Evolutionary conservation across 768 basidiomycete species (phyloP), one percentile per base, ranked within the genome.

Genomic region (Exidia glandulosa): DNA sequence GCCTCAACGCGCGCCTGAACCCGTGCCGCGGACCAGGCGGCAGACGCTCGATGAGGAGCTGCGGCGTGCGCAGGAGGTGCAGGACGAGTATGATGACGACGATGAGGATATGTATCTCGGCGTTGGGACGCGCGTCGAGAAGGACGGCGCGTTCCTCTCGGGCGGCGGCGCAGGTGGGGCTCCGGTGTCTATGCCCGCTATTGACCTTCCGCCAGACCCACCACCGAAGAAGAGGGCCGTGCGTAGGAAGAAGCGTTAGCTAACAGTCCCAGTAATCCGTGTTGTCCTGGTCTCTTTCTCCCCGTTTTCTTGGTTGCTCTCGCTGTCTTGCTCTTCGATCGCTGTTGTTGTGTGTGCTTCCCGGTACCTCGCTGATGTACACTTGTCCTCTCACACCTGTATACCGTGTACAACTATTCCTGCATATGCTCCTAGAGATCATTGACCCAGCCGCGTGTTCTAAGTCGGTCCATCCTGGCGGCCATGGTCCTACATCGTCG

Each of bases 111-210:
- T 73, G 12, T n/a, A n/a, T n/a, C n/a, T n/a, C n/a, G n/a, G n/a
- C n/a, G n/a, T n/a, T n/a, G n/a, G n/a, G n/a, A 37, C 19, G 36
- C 12, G 36, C 36, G 50, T 52, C 50, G 50, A 23, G 52, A 81
- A 77, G 64, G 74, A 71, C 19, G 72, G 68, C 3, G 85, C 86
- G 2, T 91, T 89, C 63, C 73, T 90, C 25, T 84, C 86, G 3
- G 84, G 82, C 65, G 88, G 88, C 13, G 88, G 89, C 1, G 87
- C 79, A 10, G 87, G 84, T 27, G 89, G 89, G 1, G 60, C 67
- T 1, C 84, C 88, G 1, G 84, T 91, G 50, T 27, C 25, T 27
- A 31, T 54, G 50, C 25, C 27, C 4, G 25, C 50, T 29, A 29
- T 54, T 29, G 50, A 54, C 16, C 27, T 54, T 19, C 25, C 50